Base-by-base conservation (phyloP, 1,284 basidiomycete species). In the Moesziomyces parantarcticus region DNA sequence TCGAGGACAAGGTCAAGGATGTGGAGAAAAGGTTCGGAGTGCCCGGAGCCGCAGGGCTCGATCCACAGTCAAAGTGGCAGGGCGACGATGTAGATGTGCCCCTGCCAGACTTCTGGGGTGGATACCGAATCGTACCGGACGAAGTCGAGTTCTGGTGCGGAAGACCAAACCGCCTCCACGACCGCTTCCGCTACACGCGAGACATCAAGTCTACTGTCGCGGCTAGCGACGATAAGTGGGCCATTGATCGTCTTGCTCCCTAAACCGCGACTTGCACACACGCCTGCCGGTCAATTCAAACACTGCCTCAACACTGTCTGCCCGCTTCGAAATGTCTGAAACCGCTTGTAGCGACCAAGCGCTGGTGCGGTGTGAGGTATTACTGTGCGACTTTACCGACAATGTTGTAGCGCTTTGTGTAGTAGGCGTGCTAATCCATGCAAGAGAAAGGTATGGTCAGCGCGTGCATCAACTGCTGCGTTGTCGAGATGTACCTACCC, bases 41-140 rank as follows among this genome's bases (percentile, higher is more conserved):
- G 10, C 82, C 85, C 6, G 86, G 86, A 14, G 68, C 75, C 10
- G 78, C 80, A 18, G 64, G 71, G 0, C 45, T 76, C 44, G 84
- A 75, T 13, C 50, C 69, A 21, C 41, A 11, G 6, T 50, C 67
- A 5, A 50, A 59, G 43, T 70, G 48, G 51, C 40, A 66, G 18
- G 72, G 60, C 3, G 55, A 56, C 26, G 63, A 71, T 5, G 56
- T 59, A 0, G 54, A 76, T 22, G 87, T 97, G 10, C 91, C 92
- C 0, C 86, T 91, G 47, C 97, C 96, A 1, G 90, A 92, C 8
- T 92, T 92, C 84, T 99, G 97, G 97, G 96, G 96, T 60, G 96
- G 96, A 3, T 97, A 92, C 90, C 88, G 95, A 75, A 88, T 99
- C 41, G 87, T 97, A 8, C 97, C 97, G 16, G 88, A 89, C 92